Evolutionary conservation across 164 flowering plant genomes (phyloP).

Genomic region (Berberis thunbergii): DNA sequence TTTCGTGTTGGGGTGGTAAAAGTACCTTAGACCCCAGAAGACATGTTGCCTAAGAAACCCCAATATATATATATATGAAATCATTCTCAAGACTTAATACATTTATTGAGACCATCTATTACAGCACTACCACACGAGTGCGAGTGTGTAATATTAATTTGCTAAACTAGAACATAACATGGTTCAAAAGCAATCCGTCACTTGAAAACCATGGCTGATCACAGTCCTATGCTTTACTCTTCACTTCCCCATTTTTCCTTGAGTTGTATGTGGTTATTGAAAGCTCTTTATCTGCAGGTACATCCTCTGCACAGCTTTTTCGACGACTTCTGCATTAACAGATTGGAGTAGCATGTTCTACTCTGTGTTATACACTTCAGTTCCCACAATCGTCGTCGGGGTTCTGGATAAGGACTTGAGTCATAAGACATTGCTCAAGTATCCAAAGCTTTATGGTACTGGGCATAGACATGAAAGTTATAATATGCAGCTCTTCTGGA

Average conservation of each 20-base stretch:
- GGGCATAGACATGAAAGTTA: slow-evolving; percentile 89
- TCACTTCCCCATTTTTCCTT: background rate
- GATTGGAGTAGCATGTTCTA: slow-evolving; percentile 93
- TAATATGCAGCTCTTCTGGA: slow-evolving; percentile 71
- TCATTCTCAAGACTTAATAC: too few relatives aligned
- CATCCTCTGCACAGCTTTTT: slow-evolving; percentile 66
- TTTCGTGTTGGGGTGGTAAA: too few relatives aligned
- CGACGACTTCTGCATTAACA: slow-evolving; percentile 70
- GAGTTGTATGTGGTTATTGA: background rate
- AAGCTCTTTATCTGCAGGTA: slow-evolving; percentile 41
- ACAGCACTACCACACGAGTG: too few relatives aligned
- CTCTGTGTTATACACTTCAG: slow-evolving; percentile 76
- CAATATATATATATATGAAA: too few relatives aligned
- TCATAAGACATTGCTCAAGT: slow-evolving; percentile 53
- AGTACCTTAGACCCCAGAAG: too few relatives aligned
- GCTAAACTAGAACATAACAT: too few relatives aligned
- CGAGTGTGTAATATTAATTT: too few relatives aligned
- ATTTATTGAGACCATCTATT: too few relatives aligned
- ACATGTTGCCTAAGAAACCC: too few relatives aligned
- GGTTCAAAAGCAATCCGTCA: too few relatives aligned
- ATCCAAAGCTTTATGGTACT: slow-evolving; percentile 76
- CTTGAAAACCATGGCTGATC: too few relatives aligned
- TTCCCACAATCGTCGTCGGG: slow-evolving; percentile 85
- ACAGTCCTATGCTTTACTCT: too few relatives aligned
- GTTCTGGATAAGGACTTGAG: slow-evolving; percentile 83